These are phyloP conservation scores for Anthoceros angustus DNA, from an alignment of 225 moss, liverwort and hornwort species.

Conservation along the genomic window DNA sequence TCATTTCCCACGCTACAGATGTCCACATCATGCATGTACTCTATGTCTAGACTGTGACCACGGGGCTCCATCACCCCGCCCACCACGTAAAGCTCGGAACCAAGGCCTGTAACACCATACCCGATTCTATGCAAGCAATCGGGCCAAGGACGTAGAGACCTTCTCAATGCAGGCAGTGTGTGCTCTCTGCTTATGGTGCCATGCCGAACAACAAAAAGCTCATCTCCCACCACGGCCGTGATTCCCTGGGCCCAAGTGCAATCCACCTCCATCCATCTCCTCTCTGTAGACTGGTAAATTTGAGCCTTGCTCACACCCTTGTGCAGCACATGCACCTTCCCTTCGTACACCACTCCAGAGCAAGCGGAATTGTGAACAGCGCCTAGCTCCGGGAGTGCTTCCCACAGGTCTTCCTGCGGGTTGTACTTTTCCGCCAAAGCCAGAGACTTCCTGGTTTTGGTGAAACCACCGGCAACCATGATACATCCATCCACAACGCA, in stretches of 20 bases:
- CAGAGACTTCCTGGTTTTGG: slow-evolving; percentile 35
- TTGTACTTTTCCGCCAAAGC: slow-evolving; percentile 46
- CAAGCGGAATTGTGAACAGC: slow-evolving; percentile 38
- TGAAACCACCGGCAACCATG: slow-evolving; percentile 72
- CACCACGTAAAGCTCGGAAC: slow-evolving; percentile 68
- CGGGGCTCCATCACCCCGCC: slow-evolving; percentile 57
- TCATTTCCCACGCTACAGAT: slow-evolving; percentile 67
- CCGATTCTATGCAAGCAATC: slow-evolving; percentile 64
- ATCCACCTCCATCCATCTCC: slow-evolving; percentile 62
- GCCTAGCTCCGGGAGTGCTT: slow-evolving; percentile 38
- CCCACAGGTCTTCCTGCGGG: slow-evolving; percentile 45
- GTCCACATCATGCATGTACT: slow-evolving; percentile 50
- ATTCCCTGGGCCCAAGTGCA: slow-evolving; percentile 64
- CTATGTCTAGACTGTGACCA: slow-evolving; percentile 27
- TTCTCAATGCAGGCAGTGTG: slow-evolving; percentile 39
- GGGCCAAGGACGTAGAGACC: slow-evolving; percentile 64
- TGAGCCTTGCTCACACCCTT: slow-evolving; percentile 47
- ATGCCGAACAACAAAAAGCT: slow-evolving; percentile 68
- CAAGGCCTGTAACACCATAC: slow-evolving; percentile 67
- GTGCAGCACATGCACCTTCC: slow-evolving; percentile 66
- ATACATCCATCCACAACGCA: slow-evolving; percentile 43
- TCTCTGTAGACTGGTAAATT: slow-evolving; percentile 49
- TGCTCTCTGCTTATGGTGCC: slow-evolving; percentile 66
- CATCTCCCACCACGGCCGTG: slow-evolving; percentile 61
- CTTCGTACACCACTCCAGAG: slow-evolving; percentile 57